Base-by-base conservation (phyloP, 2,329 filamentous ascomycete genomes). In the Pestalotiopsis sp. region DNA sequence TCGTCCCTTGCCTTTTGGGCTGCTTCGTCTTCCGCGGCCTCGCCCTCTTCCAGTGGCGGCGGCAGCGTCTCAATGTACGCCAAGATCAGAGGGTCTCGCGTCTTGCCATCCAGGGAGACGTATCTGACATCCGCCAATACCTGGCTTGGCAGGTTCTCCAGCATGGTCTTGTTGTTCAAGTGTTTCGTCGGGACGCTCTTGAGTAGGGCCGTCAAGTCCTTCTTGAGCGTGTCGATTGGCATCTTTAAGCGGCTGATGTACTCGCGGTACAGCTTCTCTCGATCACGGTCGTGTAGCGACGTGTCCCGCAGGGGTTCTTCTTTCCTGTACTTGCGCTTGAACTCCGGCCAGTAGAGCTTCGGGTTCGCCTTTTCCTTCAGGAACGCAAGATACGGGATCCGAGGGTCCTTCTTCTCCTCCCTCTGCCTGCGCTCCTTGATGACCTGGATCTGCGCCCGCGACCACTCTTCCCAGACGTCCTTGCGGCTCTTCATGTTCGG, bases 261-360 rank as follows among this genome's bases (percentile, higher is more conserved):
- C 68, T 96, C 93, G 68, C 93, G 87, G 77, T 95, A 97, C 66
- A 89, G 84, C 80, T 92, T 94, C 77, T 97, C 93, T 41, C 92
- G 87, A 66, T 95, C 93, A 78, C 92, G 93, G 75, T 95, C 93
- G 41, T 84, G 82, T 27, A 95, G 84, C 65, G 85, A 87, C 38
- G 88, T 83, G 69, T 95, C 92, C 70, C 91, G 92, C 92, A 99
- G 94, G 66, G 91, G 87, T 0, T 88, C 80, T 72, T 97, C 94
- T 72, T 92, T 95, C 72, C 92, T 92, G 80, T 90, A 96, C 78
- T 98, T 99, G 41, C 96, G 87, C 75, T 93, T 94, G 81, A 99
- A 99, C 78, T 99, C 96, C 0, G 93, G 92, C 96, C 96, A 99
- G 84, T 97, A 99, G 1, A 99, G 86, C 81, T 97, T 98, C 0